phyloP scores from a whole-genome alignment of 331 rosid species.

The Malus hybrid region DNA sequence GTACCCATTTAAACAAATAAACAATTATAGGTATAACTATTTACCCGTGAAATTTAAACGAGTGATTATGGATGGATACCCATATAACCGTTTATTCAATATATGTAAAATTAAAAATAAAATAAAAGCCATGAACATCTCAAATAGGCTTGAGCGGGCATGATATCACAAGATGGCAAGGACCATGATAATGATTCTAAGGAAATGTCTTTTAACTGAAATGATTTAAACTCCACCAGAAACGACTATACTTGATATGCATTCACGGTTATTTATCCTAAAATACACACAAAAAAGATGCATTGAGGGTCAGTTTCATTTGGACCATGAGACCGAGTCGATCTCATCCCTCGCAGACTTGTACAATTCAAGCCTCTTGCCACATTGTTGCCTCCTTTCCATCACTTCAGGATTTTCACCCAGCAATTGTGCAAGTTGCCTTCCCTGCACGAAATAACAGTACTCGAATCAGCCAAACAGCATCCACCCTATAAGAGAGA shows the following conservation, averaged over 20 bases:
- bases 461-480: background rate
- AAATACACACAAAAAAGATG: background rate
- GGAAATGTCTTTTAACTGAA: background rate
- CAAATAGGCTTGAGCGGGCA: too few species aligned
- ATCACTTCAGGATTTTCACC: conserved; percentile 55
- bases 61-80: too few species aligned
- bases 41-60: too few species aligned
- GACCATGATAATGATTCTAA: too few species aligned
- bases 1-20: too few species aligned
- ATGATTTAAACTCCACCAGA: background rate
- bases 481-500: background rate
- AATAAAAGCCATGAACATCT: too few species aligned
- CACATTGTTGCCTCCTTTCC: conserved; percentile 71
- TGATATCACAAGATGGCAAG: too few species aligned
- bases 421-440: conserved; percentile 53
- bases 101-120: too few species aligned
- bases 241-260: background rate
- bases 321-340: conserved; percentile 73
- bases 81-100: too few species aligned
- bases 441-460: conserved; percentile 35
- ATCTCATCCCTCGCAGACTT: conserved; percentile 88
- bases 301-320: conserved; percentile 17
- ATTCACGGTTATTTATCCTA: background rate
- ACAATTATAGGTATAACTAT: rapidly evolving
- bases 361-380: conserved; percentile 66